Evolutionary conservation across 2,329 filamentous ascomycete species (phyloP).

Genomic region (Aspergillus novofumigatus): DNA sequence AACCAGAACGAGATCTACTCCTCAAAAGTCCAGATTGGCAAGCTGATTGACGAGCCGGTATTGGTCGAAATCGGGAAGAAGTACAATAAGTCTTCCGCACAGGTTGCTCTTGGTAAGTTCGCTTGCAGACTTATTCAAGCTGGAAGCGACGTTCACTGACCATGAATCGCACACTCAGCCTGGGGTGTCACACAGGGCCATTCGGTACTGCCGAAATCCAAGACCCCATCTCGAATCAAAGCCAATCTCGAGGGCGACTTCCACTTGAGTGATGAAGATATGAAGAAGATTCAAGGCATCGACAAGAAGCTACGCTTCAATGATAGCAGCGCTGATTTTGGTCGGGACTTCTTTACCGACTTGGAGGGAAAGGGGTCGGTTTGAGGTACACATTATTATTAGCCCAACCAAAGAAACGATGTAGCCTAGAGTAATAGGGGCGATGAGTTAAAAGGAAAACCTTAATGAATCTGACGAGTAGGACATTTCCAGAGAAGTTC

Average conservation of each 20-base stretch:
- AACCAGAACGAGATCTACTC: conserved; percentile 51
- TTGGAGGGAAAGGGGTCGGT: conserved; percentile 50
- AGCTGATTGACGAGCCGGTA: conserved; percentile 50
- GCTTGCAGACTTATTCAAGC: not conserved
- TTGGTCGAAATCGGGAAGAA: conserved; percentile 50
- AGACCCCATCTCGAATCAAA: conserved; percentile 42
- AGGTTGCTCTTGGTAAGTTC: conserved; percentile 45
- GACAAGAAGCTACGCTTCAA: conserved; percentile 63
- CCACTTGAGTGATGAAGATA: conserved; percentile 53
- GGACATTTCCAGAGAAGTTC: not conserved
- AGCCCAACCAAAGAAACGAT: not conserved
- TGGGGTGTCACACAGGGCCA: conserved; percentile 52
- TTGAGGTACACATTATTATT: not conserved
- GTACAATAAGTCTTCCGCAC: conserved; percentile 48
- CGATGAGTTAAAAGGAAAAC: not conserved
- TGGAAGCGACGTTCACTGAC: not conserved
- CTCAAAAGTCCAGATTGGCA: conserved; percentile 40
- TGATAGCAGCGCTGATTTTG: conserved; percentile 53
- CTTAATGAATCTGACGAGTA: not conserved
- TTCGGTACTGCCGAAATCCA: conserved; percentile 52
- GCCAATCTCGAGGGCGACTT: conserved; percentile 52
- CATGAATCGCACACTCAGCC: conserved; percentile 26
- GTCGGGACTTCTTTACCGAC: conserved; percentile 56
- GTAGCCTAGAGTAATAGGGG: not conserved
- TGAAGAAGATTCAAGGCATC: conserved; percentile 52